A percentile compares a stretch with the other conserved stretches of the same genome.
Conservation (phyloP, 2,329 filamentous ascomycete species). For the Dryadomyces quercivorus region DNA sequence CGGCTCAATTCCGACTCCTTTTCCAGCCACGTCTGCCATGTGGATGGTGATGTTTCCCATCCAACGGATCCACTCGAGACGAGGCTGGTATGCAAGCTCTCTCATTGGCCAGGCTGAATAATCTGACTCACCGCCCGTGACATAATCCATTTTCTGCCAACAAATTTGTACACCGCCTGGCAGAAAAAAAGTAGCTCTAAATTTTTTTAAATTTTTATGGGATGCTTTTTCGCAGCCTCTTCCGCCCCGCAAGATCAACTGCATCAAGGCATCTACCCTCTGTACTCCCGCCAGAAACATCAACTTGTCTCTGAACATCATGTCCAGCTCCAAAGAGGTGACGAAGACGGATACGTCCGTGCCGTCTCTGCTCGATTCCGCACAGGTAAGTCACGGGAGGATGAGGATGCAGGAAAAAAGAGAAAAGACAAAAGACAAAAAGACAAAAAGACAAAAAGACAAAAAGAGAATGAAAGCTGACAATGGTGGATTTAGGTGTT, state of each 20-base stretch:
- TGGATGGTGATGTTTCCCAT: neutral
- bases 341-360: conserved; percentile 2
- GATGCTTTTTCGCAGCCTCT: neutral
- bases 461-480: neutral
- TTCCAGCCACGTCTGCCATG: neutral
- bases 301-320: neutral
- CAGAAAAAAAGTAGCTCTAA: conserved; percentile 9
- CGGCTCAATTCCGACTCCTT: neutral
- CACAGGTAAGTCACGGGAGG: conserved; percentile 6
- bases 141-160: conserved; percentile 1
- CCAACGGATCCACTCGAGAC: neutral
- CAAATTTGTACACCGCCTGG: conserved; percentile 9
- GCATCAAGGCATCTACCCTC: conserved; percentile 2
- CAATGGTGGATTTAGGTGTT: conserved; percentile 32
- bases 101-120: neutral
- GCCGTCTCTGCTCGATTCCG: conserved; percentile 8
- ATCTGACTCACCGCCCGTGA: conserved; percentile 3
- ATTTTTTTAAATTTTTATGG: conserved; percentile 3
- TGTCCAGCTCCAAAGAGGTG: conserved; percentile 9
- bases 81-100: neutral
- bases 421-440: neutral
- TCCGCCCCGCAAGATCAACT: conserved; percentile 1
- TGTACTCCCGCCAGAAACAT: neutral
- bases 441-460: neutral
- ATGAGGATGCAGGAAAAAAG: too few species aligned